Percentiles rank a stretch among this genome's conserved stretches.
Conservation (phyloP, 352 stramenopile genomes). For the Phytopythium litorale region DNA sequence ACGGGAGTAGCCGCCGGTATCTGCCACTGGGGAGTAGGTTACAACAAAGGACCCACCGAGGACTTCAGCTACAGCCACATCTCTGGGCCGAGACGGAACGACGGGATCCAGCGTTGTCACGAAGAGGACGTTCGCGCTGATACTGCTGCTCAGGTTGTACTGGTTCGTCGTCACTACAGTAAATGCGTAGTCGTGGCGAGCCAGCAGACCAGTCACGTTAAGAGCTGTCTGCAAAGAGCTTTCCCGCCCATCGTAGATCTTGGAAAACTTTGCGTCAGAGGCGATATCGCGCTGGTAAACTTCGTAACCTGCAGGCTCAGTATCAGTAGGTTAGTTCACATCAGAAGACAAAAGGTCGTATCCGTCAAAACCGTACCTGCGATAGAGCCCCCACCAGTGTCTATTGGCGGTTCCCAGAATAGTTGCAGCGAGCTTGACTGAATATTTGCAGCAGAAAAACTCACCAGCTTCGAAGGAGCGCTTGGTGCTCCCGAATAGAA, state of each 20-base stretch:
- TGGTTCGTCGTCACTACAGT: constrained; percentile 36
- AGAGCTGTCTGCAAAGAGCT: constrained; percentile 12
- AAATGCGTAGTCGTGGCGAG: constrained; percentile 28
- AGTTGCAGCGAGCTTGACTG: neutral
- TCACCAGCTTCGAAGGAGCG: neutral
- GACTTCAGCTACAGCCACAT: constrained; percentile 11
- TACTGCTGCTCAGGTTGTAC: constrained; percentile 23
- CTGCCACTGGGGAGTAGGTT: constrained; percentile 11
- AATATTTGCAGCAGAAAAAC: neutral
- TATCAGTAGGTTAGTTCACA: constrained; percentile 1
- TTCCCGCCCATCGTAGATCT: constrained; percentile 23
- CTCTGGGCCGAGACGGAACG: constrained; percentile 16
- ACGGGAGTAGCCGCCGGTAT: constrained; percentile 26
- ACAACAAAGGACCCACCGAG: constrained; percentile 30
- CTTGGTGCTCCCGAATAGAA: neutral
- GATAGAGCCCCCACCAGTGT: constrained; percentile 36
- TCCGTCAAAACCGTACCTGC: constrained; percentile 24
- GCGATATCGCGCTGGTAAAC: constrained; percentile 12
- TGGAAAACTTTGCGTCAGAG: neutral
- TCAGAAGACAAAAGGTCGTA: too few species aligned
- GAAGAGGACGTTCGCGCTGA: constrained; percentile 13
- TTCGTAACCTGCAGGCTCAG: constrained; percentile 19
- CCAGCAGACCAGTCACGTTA: constrained; percentile 18
- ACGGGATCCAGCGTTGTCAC: constrained; percentile 12
- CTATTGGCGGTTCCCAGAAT: constrained; percentile 9